Conservation (phyloP, 2,329 filamentous ascomycete genomes). For the Xylaria digitata region DNA sequence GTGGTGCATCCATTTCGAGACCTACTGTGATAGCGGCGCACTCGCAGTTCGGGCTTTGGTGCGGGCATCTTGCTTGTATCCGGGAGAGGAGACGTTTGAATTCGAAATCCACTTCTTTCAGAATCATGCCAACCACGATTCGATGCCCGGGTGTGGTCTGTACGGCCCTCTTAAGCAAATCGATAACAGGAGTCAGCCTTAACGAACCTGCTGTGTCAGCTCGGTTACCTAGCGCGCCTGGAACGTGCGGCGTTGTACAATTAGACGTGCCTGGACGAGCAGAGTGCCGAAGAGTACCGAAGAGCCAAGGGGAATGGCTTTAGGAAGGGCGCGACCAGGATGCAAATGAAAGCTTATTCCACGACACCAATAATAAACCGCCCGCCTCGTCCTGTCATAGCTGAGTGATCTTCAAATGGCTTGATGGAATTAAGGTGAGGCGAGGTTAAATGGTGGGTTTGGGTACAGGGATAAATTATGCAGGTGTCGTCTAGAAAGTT, state of each 20-base stretch:
- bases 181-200: constrained; percentile 39
- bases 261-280: constrained; percentile 6
- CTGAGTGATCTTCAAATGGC: constrained; percentile 37
- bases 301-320: constrained; percentile 15
- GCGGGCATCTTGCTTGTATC: constrained; percentile 38
- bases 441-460: constrained; percentile 34
- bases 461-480: constrained; percentile 33
- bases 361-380: constrained; percentile 35
- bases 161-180: constrained; percentile 35
- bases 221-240: constrained; percentile 20
- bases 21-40: constrained; percentile 44
- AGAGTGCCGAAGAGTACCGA: constrained; percentile 25
- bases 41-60: constrained; percentile 42
- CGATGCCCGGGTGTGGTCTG: constrained; percentile 27
- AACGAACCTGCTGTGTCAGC: constrained; percentile 28
- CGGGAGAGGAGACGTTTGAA: constrained; percentile 4
- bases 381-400: constrained; percentile 35
- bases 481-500: constrained; percentile 28
- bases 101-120: constrained; percentile 30
- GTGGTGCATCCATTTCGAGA: constrained; percentile 46
- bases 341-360: constrained; percentile 36
- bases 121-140: constrained; percentile 22
- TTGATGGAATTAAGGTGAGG: constrained; percentile 28
- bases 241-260: constrained; percentile 29
- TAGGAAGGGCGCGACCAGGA: constrained; percentile 28